A percentile compares a stretch with the other conserved stretches of the same genome.
Evolutionary conservation across 75 land plant species (phyloP).

Genomic region (Adiantum capillusveneris): DNA sequence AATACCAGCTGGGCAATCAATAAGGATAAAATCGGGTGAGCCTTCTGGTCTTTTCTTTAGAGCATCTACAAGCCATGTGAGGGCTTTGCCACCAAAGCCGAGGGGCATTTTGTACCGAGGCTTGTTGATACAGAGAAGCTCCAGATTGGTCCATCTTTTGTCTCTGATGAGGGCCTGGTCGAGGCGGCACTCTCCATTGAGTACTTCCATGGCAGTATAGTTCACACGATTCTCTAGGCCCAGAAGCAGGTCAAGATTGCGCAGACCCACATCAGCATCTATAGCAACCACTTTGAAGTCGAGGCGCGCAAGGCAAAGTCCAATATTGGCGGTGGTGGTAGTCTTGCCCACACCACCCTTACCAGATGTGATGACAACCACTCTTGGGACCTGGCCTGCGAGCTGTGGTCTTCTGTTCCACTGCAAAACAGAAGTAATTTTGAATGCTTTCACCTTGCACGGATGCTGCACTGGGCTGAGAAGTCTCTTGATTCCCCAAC

Average conservation of each 20-base stretch:
- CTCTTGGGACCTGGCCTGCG: conserved; percentile 77
- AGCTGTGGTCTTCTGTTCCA: conserved; percentile 80
- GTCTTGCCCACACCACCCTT: conserved; percentile 99
- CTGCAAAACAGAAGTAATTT: conserved; percentile 36
- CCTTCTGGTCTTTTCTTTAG: conserved; percentile 59
- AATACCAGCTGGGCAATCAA: conserved; percentile 98
- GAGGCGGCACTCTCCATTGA: conserved; percentile 93
- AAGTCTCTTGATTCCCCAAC: not conserved
- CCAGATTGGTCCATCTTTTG: conserved; percentile 81
- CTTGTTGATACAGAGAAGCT: conserved; percentile 88
- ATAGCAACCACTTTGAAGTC: conserved; percentile 91
- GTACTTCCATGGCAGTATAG: conserved; percentile 90
- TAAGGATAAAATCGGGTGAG: conserved; percentile 75
- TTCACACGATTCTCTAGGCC: conserved; percentile 99
- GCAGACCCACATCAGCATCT: conserved; percentile 96
- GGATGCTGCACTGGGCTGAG: not conserved
- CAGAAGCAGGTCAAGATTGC: conserved; percentile 95
- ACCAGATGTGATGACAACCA: conserved; percentile 94
- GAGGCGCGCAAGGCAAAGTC: conserved; percentile 81
- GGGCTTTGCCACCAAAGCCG: conserved; percentile 87
- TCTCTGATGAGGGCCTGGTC: conserved; percentile 94
- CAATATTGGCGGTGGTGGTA: conserved; percentile 90
- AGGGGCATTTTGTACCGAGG: conserved; percentile 90
- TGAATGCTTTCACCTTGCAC: not conserved
- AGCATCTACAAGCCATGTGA: conserved; percentile 88